Percentiles rank a stretch among this genome's conserved stretches.
Conservation (phyloP, 1,139 yeast genomes). For the Tardiomyces digboiensis region DNA sequence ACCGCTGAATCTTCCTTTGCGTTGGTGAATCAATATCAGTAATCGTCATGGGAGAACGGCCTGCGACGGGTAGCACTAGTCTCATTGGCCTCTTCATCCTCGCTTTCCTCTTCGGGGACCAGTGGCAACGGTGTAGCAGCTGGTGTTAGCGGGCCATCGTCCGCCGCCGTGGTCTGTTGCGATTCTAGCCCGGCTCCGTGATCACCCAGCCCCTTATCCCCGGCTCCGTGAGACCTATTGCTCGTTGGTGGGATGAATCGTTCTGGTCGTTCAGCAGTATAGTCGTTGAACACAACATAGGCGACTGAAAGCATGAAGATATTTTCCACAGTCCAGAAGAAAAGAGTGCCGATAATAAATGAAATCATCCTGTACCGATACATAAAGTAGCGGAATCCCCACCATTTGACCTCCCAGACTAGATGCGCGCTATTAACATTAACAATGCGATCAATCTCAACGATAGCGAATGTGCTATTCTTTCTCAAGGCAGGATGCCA, state of each 20-base stretch:
- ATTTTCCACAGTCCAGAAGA: slow-evolving; percentile 38
- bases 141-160: background rate
- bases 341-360: slow-evolving; percentile 39
- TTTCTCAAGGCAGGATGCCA: background rate
- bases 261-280: too few relatives aligned
- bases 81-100: background rate
- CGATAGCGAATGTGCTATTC: slow-evolving; percentile 10
- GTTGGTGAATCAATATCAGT: too few relatives aligned
- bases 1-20: too few relatives aligned
- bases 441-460: slow-evolving; percentile 18
- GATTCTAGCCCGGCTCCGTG: background rate
- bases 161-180: background rate
- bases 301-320: slow-evolving; percentile 9
- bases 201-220: background rate
- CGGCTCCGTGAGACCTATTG: too few relatives aligned
- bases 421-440: slow-evolving; percentile 19
- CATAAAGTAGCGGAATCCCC: slow-evolving; percentile 48
- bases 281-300: background rate
- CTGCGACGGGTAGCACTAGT: too few relatives aligned
- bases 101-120: background rate
- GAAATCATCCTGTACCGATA: slow-evolving; percentile 38
- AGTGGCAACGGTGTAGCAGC: background rate
- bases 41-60: too few relatives aligned
- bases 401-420: slow-evolving; percentile 33
- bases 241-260: too few relatives aligned